Conservation (phyloP, 352 stramenopile species). For the Globisporangium cederbergense region DNA sequence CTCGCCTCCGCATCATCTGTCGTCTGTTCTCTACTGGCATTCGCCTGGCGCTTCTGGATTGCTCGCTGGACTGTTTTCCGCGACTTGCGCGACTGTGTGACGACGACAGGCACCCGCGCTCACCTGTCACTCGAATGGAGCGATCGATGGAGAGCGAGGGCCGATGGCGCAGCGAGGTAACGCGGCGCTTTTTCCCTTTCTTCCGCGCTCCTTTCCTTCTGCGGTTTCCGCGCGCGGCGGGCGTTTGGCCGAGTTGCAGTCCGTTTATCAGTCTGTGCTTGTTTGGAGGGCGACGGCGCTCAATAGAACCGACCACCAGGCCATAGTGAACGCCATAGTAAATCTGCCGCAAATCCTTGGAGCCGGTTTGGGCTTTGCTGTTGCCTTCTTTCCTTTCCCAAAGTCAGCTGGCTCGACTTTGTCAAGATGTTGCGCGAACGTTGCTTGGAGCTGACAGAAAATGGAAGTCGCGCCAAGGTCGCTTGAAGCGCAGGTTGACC, state of each 20-base stretch:
- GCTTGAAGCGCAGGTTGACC: neutral
- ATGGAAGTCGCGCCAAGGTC: neutral
- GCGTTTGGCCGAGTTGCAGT: neutral
- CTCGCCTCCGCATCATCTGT: neutral
- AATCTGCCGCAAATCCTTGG: conserved; percentile 9
- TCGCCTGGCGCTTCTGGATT: neutral
- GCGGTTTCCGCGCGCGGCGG: neutral
- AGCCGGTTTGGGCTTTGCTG: conserved; percentile 29
- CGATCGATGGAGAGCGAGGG: neutral
- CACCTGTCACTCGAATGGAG: neutral
- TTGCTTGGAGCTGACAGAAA: neutral
- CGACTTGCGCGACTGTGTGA: neutral
- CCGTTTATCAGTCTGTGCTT: neutral
- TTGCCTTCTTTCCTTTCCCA: neutral
- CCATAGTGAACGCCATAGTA: conserved; percentile 2
- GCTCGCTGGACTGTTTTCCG: neutral
- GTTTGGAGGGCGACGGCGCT: neutral
- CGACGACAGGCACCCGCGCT: neutral
- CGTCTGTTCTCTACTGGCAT: neutral
- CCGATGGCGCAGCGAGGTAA: neutral
- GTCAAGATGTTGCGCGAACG: conserved; percentile 15
- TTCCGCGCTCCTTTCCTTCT: neutral
- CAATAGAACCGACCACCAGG: neutral
- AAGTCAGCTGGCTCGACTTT: conserved; percentile 6
- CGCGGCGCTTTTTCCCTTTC: neutral